Base-by-base conservation (phyloP, 2,329 filamentous ascomycete species). In the Diaporthe caulivora region DNA sequence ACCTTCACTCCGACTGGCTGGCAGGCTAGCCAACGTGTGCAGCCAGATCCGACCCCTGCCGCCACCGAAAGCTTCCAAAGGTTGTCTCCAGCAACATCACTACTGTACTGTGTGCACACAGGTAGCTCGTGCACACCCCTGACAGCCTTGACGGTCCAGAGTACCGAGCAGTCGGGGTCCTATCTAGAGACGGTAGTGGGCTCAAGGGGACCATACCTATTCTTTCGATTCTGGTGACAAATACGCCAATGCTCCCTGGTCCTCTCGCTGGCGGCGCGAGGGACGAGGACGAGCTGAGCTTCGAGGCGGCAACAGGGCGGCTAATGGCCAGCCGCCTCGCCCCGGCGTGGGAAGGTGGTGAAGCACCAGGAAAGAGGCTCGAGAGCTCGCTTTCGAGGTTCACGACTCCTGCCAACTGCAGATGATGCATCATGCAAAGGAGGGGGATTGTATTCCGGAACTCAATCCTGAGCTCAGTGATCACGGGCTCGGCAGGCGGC, bases 1-100 rank as follows among this genome's bases (percentile, higher is more conserved):
- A 51, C 62, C 62, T 70, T 64, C 44, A 69, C 71, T 72, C 71
- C 71, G 71, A 73, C 73, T 73, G 71, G 65, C 60, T 71, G 73
- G 73, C 65, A 57, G 69, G 55, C 57, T 53, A 54, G 44, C 53
- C 68, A 58, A 31, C 55, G 34, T 29, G 58, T 62, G 68, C 54
- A 71, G 44, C 34, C 69, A 62, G 40, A 71, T 71, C 55, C 31
- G 44, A 51, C 47, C 47, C 51, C 42, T 47, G 44, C 55, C 54
- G 68, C 40, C 26, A 21, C 67, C 17, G 13, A 62, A 62, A 71
- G 47, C 24, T 31, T 53, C 37, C 10, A 34, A 34, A 26, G 26
- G 51, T 62, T 34, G 40, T 37, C 42, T 51, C 55, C 40, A 62
- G 44, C 55, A 71, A 13, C 18, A 49, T 42, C 42, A 53, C 31